phyloP scores from a whole-genome alignment of 176 grass and related monocot genomes.

The Carex scoparia region DNA sequence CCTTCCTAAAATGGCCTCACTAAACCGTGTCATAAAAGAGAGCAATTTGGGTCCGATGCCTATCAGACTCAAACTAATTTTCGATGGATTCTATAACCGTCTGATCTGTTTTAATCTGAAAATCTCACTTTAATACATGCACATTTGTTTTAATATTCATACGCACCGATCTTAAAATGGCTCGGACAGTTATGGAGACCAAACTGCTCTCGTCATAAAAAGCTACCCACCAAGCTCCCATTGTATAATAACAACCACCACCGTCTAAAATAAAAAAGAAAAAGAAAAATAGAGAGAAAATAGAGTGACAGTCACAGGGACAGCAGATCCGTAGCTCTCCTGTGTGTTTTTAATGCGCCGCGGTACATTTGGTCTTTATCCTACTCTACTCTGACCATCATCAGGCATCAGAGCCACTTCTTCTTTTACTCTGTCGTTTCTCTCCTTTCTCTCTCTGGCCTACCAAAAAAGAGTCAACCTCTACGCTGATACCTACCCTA shows the following conservation, averaged over 20 bases:
- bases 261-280: not conserved
- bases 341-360: constrained; percentile 2
- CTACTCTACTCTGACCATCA: not conserved
- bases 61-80: too few relatives aligned
- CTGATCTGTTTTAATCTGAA: too few relatives aligned
- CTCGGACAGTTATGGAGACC: too few relatives aligned
- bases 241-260: not conserved
- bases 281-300: not conserved
- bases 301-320: not conserved
- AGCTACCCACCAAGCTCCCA: not conserved
- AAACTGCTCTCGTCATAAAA: not conserved
- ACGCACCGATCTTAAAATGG: too few relatives aligned
- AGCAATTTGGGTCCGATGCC: too few relatives aligned
- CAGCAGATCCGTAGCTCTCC: not conserved
- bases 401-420: not conserved
- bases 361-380: not conserved
- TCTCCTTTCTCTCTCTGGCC: not conserved
- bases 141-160: too few relatives aligned
- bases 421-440: not conserved
- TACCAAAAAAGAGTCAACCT: constrained; percentile 6
- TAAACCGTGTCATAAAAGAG: not conserved
- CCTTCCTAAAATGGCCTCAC: constrained; percentile 10
- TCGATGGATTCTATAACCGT: too few relatives aligned
- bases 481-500: not conserved
- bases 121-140: too few relatives aligned